These are phyloP conservation scores for Naegleria gruberi DNA, from an alignment of 208 protist species.

Conservation along the genomic window DNA sequence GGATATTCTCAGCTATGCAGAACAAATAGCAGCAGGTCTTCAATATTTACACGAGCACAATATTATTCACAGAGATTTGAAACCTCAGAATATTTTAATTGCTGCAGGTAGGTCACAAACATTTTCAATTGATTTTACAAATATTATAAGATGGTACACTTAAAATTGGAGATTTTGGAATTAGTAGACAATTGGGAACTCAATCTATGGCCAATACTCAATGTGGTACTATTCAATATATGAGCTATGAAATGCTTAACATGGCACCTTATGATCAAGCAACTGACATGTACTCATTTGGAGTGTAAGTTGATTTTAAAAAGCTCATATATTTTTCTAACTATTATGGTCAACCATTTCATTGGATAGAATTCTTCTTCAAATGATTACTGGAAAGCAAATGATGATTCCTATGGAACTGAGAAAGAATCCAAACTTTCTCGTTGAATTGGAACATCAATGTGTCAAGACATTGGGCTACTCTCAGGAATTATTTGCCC, in stretches of 20 bases:
- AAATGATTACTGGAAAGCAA: constrained; percentile 1
- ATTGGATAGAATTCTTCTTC: not conserved
- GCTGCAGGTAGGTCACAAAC: no score
- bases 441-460: not conserved
- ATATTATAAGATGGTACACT: not conserved
- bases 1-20: not conserved
- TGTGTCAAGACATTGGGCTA: not conserved
- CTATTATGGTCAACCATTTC: not conserved
- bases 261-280: not conserved
- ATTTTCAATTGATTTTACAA: no score
- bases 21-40: not conserved
- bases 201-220: not conserved
- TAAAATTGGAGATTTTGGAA: constrained; percentile 23
- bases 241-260: constrained; percentile 15
- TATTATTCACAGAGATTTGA: not conserved
- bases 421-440: not conserved
- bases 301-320: not conserved
- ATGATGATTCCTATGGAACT: not conserved
- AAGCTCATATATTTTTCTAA: no score
- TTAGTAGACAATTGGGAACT: not conserved
- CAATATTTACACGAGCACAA: not conserved
- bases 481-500: not conserved
- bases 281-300: not conserved
- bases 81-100: constrained; percentile 4
- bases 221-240: constrained; percentile 1